These are phyloP conservation scores for Xylariales sp. DNA, from an alignment of 2,329 filamentous ascomycete genomes.

Conservation along the genomic window DNA sequence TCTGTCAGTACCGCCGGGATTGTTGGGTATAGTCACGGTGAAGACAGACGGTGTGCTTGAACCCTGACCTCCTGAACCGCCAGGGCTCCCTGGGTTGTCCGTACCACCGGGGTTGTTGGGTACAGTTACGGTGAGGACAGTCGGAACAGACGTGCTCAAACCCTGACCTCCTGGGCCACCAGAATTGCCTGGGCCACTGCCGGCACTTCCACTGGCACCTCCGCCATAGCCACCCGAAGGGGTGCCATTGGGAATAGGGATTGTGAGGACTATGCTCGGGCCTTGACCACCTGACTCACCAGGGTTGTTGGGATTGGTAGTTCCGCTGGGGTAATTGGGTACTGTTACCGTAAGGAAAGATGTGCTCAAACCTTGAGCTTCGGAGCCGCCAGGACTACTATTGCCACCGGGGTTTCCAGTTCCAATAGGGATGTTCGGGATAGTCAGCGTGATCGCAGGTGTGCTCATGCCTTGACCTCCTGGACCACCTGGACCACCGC, in stretches of 20 bases:
- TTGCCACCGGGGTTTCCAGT: too few relatives aligned
- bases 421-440: too few relatives aligned
- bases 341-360: not conserved
- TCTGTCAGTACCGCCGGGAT: not conserved
- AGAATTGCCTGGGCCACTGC: not conserved
- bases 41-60: not conserved
- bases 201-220: too few relatives aligned
- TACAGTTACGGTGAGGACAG: too few relatives aligned
- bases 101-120: not conserved
- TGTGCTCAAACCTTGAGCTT: not conserved
- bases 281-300: conserved; percentile 2
- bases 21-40: not conserved
- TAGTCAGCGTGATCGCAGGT: not conserved
- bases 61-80: not conserved
- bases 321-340: conserved; percentile 6
- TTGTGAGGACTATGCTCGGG: not conserved
- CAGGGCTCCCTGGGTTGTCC: not conserved
- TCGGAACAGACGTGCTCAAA: too few relatives aligned
- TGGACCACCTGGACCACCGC: not conserved
- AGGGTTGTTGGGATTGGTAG: conserved; percentile 5
- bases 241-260: not conserved
- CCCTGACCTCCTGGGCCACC: not conserved
- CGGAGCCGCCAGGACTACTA: conserved; percentile 1
- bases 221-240: conserved; percentile 4
- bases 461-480: not conserved